Base-by-base conservation (phyloP, 2,329 filamentous ascomycete genomes). In the Fusarium sp. region DNA sequence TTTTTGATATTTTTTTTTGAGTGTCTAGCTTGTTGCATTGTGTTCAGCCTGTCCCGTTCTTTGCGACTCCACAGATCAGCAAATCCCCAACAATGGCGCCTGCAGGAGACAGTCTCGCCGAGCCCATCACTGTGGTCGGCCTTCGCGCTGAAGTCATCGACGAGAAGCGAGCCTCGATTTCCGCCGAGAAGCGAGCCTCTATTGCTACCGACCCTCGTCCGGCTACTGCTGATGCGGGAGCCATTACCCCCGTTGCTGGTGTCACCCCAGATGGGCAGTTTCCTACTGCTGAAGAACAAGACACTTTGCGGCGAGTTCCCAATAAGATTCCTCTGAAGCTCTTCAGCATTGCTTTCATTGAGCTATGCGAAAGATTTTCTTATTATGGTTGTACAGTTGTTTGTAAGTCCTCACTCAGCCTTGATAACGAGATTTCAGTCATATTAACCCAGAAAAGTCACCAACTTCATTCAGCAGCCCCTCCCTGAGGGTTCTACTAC, bases 281-380 rank as follows among this genome's bases (percentile, higher is more conserved):
- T 9, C 73, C 76, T 15, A 77, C 73, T 5, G 43, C 63, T 9
- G 69, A 76, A 65, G 86, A 90, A 41, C 65, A 88, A 47, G 71
- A 65, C 12, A 86, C 83, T 2, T 80, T 90, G 18, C 83, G 82
- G 28, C 86, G 86, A 66, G 82, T 89, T 2, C 79, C 86, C 12
- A 86, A 85, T 69, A 83, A 83, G 71, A 86, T 92, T 24, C 88
- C 88, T 3, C 84, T 84, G 79, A 84, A 82, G 35, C 81, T 88
- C 12, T 91, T 87, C 74, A 89, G 86, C 29, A 86, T 92, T 64
- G 89, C 88, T 3, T 88, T 92, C 60, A 84, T 92, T 42, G 90
- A 92, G 77, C 76, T 92, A 28, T 92, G 89, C 77, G 91, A 93
- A 78, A 88, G 91, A 33, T 92, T 92, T 78, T 90, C 88, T 5